Evolutionary conservation across 2,329 filamentous ascomycete species (phyloP), one percentile per base, ranked within the genome.

Genomic region (Sporothrix pseudoabietina): DNA sequence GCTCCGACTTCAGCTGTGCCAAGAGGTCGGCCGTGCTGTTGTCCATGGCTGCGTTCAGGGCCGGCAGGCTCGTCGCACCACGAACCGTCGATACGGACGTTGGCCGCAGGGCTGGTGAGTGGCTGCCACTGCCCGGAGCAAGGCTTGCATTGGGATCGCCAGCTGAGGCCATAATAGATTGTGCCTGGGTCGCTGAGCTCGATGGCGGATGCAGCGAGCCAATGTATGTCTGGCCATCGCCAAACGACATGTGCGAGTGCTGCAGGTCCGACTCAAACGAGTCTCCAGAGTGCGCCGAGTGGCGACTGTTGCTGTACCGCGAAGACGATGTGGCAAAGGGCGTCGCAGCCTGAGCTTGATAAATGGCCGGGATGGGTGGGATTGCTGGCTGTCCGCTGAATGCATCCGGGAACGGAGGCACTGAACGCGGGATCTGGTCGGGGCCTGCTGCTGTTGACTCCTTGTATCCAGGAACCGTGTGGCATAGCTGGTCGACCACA

Each of bases 1-100:
- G 87, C 78, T 91, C 89, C 1, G 84, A 83, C 73, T 89, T 83
- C 35, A 91, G 82, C 72, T 90, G 82, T 19, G 84, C 82, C 39
- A 86, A 78, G 19, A 90, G 81, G 1, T 82, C 84, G 7, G 82
- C 82, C 74, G 87, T 87, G 69, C 87, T 1, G 82, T 82, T 22
- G 47, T 71, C 30, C 84, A 26, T 30, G 41, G 22, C 39, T 1
- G 61, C 80, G 32, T 35, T 54, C 32, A 22, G 71, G 19, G 39
- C 81, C 77, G 86, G 84, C 59, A 86, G 78, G 77, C 84, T 87
- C 4, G 83, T 78, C 12, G 82, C 79, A 26, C 83, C 86, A 49
- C 86, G 84, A 30, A 88, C 81, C 0, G 86, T 87, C 3, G 83
- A 77, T n/a, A 79, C 84, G 0, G 85, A 86, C 0, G 79, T 81